These are phyloP conservation scores for Aulographum hederae DNA, from an alignment of 2,329 filamentous ascomycete genomes.

Conservation along the genomic window DNA sequence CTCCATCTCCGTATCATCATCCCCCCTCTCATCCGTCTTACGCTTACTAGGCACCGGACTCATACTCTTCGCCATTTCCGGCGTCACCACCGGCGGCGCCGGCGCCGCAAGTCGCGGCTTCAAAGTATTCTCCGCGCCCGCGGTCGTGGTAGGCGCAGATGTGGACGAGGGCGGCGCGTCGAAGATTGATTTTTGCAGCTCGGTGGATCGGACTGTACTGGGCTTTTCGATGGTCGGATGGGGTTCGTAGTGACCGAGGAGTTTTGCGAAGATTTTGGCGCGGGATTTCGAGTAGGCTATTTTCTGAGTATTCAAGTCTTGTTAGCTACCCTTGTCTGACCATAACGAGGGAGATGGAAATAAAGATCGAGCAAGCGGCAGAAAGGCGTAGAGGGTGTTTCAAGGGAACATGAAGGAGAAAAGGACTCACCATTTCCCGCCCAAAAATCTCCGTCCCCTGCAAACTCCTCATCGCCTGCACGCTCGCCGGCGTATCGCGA, in stretches of 20 bases:
- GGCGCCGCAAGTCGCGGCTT: too few relatives aligned
- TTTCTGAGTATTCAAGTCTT: slow-evolving; percentile 63
- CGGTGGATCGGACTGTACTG: background rate
- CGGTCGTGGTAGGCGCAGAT: background rate
- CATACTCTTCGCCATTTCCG: too few relatives aligned
- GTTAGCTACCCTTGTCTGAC: slow-evolving; percentile 1
- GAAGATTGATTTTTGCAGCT: background rate
- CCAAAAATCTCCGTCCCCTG: slow-evolving; percentile 79
- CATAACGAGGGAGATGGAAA: background rate
- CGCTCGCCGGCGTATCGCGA: slow-evolving; percentile 75
- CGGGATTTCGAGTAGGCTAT: background rate
- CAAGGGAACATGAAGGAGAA: background rate
- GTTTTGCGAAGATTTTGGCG: background rate
- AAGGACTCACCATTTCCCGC: slow-evolving; percentile 59
- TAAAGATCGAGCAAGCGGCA: background rate
- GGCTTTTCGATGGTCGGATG: background rate
- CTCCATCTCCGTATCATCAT: background rate
- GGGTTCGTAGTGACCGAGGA: background rate
- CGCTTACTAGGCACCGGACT: background rate
- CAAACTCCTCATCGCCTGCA: slow-evolving; percentile 77
- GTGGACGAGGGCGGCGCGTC: background rate
- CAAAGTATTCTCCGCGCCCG: too few relatives aligned
- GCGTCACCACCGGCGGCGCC: too few relatives aligned
- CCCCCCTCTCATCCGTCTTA: background rate
- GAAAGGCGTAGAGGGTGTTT: background rate